A percentile compares a stretch with the other conserved stretches of the same genome.
Evolutionary conservation across 306 rosid genomes (phyloP).

Genomic region (Dalbergia oliveri): DNA sequence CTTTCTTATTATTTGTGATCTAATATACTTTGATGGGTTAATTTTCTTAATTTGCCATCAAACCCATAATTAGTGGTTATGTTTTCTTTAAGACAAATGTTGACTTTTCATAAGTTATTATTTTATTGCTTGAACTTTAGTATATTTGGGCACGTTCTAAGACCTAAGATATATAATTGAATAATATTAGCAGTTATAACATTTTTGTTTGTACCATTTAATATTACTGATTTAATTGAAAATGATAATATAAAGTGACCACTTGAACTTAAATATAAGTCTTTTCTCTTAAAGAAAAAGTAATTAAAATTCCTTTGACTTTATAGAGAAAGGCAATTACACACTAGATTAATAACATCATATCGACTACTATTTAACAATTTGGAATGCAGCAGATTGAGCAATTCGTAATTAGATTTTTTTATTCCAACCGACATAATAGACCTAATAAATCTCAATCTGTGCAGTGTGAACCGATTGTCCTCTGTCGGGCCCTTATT

Average conservation of each 20-base stretch:
- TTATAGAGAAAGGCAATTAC: neutral
- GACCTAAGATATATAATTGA: neutral
- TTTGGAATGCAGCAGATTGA: slow-evolving; percentile 1
- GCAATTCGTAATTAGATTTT: neutral
- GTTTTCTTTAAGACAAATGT: too few species aligned
- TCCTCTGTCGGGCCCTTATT: too few species aligned
- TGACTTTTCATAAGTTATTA: neutral
- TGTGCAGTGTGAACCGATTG: neutral
- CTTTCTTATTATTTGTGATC: too few species aligned
- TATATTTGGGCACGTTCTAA: neutral
- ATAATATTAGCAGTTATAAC: too few species aligned
- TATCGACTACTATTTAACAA: neutral
- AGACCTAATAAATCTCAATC: neutral
- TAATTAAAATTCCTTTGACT: neutral
- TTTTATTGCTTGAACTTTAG: too few species aligned
- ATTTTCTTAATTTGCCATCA: too few species aligned
- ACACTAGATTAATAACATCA: neutral
- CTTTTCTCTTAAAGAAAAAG: too few species aligned
- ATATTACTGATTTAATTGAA: too few species aligned
- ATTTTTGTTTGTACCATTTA: too few species aligned
- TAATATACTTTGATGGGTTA: too few species aligned
- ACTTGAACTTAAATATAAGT: slow-evolving; percentile 5
- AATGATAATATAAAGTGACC: neutral
- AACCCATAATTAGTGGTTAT: neutral
- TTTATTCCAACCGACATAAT: slow-evolving; percentile 13